Evolutionary conservation across 2,329 filamentous ascomycete species (phyloP).

Genomic region (Fusarium abutilonis): DNA sequence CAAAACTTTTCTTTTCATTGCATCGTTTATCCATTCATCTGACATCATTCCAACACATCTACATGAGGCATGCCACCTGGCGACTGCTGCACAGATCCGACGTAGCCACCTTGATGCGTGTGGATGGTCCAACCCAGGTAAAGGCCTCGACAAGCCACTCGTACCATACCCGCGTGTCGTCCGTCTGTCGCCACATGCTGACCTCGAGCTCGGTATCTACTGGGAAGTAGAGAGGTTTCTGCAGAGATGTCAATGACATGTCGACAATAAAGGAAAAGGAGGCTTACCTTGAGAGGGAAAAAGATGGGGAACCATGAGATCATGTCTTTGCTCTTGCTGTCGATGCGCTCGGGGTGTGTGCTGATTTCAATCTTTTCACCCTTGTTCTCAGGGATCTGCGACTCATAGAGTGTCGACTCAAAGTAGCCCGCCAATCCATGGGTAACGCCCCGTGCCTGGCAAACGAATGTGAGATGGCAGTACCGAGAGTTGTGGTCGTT

Average conservation of each 20-base stretch:
- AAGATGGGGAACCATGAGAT: constrained; percentile 99
- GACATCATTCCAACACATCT: constrained; percentile 7
- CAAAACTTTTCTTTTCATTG: constrained; percentile 32
- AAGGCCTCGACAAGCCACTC: constrained; percentile 96
- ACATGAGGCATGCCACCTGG: constrained; percentile 78
- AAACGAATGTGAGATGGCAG: constrained; percentile 80
- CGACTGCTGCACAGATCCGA: constrained; percentile 75
- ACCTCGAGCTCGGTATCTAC: constrained; percentile 86
- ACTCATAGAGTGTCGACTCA: constrained; percentile 89
- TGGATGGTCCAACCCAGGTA: constrained; percentile 67
- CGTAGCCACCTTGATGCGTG: constrained; percentile 71
- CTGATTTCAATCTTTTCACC: constrained; percentile 80
- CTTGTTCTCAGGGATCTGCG: constrained; percentile 51
- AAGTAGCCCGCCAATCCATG: constrained; percentile 96
- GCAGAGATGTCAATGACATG: constrained; percentile 21
- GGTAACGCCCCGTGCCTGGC: constrained; percentile 80
- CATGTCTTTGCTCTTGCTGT: constrained; percentile 94
- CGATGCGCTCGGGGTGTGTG: constrained; percentile 91
- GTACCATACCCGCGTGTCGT: constrained; percentile 97
- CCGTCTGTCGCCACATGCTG: constrained; percentile 95
- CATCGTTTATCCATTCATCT: constrained; percentile 12
- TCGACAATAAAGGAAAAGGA: not conserved
- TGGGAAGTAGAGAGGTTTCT: constrained; percentile 88
- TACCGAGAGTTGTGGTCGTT: constrained; percentile 94
- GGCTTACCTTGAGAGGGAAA: constrained; percentile 86